Base-by-base conservation (phyloP, 2,329 filamentous ascomycete species). In the Verticillium tricorpus region DNA sequence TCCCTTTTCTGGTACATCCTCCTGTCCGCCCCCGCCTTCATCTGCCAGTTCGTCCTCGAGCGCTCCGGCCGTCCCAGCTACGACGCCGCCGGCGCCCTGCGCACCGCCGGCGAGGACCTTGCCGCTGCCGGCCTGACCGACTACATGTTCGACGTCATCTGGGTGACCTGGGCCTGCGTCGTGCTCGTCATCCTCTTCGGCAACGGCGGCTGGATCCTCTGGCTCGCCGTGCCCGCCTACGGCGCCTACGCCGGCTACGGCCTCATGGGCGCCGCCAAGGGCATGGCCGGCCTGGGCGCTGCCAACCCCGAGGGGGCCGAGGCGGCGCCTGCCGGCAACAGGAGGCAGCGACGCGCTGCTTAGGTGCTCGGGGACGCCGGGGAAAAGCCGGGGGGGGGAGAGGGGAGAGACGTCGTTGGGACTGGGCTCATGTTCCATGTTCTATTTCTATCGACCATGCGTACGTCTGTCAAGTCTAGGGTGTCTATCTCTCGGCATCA, bases 121-220 rank as follows among this genome's bases (percentile, higher is more conserved):
- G 87, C 90, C 60, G 91, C 92, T 11, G 85, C 89, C 37, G 95
- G 95, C 5, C 78, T 99, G 80, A 98, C 94, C 12, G 95, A 97
- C 78, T 98, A 96, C 81, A 92, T 98, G 90, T 99, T 96, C 84
- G 95, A 99, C 77, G 86, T 97, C 58, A 81, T 97, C 60, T 98
- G 97, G 85, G 92, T 96, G 79, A 97, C 93, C 0, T 97, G 93
- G 89, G 88, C 86, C 12, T 90, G 88, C 60, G 80, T 92, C 50
- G 76, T 89, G 9, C 75, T 89, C n/a, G 93, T 89, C 15, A 83
- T 89, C 17, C 66, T 96, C 32, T 85, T 94, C 57, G 95, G 95
- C 4, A 93, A 97, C 73, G 89, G 89, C 79, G 91, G 78, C 15
- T 87, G 83, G 84, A 72, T 85, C 22, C 68, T 86, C 12, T 87